Base-by-base conservation (phyloP, 495 filamentous ascomycete genomes). In the Aspergillus sclerotioniger region DNA sequence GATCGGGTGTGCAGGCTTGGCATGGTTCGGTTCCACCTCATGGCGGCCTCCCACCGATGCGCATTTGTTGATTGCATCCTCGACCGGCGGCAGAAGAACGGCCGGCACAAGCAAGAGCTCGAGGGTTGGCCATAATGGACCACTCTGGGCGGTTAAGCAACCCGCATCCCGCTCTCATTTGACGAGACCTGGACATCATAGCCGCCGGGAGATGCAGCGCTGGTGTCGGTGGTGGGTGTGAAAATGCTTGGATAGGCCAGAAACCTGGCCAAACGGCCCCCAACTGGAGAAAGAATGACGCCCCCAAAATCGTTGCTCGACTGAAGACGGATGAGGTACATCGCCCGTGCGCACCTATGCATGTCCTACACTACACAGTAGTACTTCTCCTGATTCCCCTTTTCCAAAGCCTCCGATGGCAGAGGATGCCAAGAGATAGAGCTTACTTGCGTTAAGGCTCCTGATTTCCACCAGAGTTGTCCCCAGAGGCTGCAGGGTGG, bases 1-100 rank as follows among this genome's bases (percentile, higher is more conserved):
- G 58, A 63, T 62, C 58, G 54, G 54, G 46, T 53, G 60, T 60
- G 57, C 47, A 60, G 61, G 13, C 65, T 67, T 67, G 65, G 65
- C 65, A 61, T 57, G 50, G 60, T 53, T 61, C 57, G 50, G 56
- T 28, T 60, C 57, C 57, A 61, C 62, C 41, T 25, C 20, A 28
- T 49, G 21, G 25, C 25, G 25, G 25, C 25, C 25, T 25, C 25
- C 37, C 37, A 41, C 8, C 37, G 37, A 12, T 41, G 37, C 37
- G 13, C 37, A 41, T 41, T 41, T 41, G 37, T 41, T n/a, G 12
- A 37, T 56, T 37, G 0, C 32, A 16, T 16, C 43, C 49, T 19
- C 17, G 17, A 53, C 49, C 37, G 32, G 50, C 44, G 58, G 45
- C 33, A 31, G 37, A 29, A 33, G 56, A 15, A 33, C n/a, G 25